Conservation (phyloP, 345 rosid genomes). For the Lepidium didymum region DNA sequence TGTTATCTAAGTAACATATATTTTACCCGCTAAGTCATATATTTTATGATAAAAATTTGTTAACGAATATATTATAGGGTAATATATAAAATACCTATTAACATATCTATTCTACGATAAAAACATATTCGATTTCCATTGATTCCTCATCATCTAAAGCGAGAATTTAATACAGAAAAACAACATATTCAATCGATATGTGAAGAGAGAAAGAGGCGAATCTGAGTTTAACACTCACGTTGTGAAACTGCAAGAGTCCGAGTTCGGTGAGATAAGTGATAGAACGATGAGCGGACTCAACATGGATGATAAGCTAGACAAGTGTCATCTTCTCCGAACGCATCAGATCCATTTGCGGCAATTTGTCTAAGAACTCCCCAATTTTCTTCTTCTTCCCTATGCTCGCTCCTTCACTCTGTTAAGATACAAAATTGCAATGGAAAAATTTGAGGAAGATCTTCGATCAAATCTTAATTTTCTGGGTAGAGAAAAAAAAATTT, state of each 20-base stretch:
- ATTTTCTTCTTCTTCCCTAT: constrained; percentile 17
- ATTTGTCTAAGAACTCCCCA: constrained; percentile 55
- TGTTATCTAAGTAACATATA: too few relatives aligned
- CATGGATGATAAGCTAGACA: constrained; percentile 91
- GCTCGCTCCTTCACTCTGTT: constrained; percentile 15
- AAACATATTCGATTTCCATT: background rate
- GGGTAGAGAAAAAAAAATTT: too few relatives aligned
- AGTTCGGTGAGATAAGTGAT: constrained; percentile 73
- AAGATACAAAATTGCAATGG: constrained; percentile 14
- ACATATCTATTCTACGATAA: too few relatives aligned
- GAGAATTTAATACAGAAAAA: background rate
- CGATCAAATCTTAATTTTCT: too few relatives aligned
- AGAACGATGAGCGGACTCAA: constrained; percentile 83
- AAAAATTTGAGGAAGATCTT: too few relatives aligned
- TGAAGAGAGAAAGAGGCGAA: constrained; percentile 28
- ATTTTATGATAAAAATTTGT: too few relatives aligned
- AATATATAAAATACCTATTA: too few relatives aligned
- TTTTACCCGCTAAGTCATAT: too few relatives aligned
- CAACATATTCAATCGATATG: background rate
- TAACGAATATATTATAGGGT: too few relatives aligned
- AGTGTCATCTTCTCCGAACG: constrained; percentile 93
- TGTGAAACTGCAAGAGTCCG: constrained; percentile 73
- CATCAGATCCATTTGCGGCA: constrained; percentile 97
- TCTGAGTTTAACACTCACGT: constrained; percentile 52
- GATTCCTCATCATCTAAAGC: background rate